Conservation (phyloP, 78 protist species). For the Cavenderia fasciculata region DNA sequence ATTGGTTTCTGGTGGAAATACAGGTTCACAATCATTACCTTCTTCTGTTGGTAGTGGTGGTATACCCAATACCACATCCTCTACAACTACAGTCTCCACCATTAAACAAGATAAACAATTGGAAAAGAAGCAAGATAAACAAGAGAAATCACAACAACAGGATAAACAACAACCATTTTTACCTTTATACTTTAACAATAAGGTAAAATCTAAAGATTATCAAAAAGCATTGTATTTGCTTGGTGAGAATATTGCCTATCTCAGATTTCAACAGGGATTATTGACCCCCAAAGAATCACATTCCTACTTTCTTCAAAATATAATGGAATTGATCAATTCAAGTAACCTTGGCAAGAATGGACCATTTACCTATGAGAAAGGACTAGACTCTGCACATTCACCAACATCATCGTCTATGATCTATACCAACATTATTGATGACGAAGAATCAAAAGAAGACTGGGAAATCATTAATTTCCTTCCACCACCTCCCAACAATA, state of each 20-base stretch:
- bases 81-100: no score
- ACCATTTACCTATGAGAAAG: background rate
- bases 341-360: constrained; percentile 36
- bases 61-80: no score
- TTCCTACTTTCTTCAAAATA: constrained; percentile 18
- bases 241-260: constrained; percentile 37
- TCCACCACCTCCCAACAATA: background rate
- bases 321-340: constrained; percentile 25
- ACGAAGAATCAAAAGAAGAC: constrained; percentile 55
- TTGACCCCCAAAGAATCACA: constrained; percentile 23
- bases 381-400: background rate
- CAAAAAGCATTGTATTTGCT: constrained; percentile 44
- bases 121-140: no score
- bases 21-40: no score
- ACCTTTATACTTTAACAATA: constrained; percentile 6
- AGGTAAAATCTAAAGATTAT: constrained; percentile 27
- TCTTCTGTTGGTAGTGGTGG: no score
- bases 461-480: constrained; percentile 20
- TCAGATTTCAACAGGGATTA: constrained; percentile 36
- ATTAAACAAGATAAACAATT: no score
- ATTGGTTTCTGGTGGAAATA: no score
- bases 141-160: background rate
- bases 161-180: background rate
- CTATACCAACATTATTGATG: background rate
- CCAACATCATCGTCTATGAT: background rate